Conservation (phyloP, 208 protist genomes). For the Wallacemonas sp. region DNA sequence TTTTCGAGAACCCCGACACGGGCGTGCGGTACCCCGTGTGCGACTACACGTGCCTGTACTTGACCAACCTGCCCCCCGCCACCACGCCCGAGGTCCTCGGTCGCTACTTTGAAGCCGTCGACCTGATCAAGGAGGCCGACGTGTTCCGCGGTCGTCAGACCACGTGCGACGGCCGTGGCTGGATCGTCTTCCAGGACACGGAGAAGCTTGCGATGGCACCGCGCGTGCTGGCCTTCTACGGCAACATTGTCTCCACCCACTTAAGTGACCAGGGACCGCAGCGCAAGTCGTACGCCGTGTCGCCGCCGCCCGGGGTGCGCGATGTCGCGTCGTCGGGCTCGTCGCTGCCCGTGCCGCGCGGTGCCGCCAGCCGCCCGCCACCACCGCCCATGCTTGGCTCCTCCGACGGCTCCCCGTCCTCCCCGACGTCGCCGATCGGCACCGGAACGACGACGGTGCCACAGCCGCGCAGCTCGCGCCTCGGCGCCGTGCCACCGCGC, state of each 20-base stretch:
- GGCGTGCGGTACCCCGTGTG: slow-evolving; percentile 33
- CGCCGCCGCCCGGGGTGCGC: slow-evolving; percentile 13
- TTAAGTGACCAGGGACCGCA: slow-evolving; percentile 59
- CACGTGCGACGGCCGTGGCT: slow-evolving; percentile 69
- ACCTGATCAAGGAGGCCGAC: slow-evolving; percentile 69
- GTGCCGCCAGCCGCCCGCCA: slow-evolving; percentile 2
- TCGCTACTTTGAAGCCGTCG: slow-evolving; percentile 74
- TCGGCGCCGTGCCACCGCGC: slow-evolving; percentile 7
- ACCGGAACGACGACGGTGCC: background rate
- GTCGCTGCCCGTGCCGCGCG: slow-evolving; percentile 24
- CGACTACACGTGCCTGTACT: slow-evolving; percentile 63
- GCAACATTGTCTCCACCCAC: slow-evolving; percentile 62
- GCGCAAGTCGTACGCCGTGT: slow-evolving; percentile 27
- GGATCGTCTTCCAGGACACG: slow-evolving; percentile 69
- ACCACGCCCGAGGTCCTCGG: slow-evolving; percentile 78
- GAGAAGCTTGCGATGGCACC: slow-evolving; percentile 56
- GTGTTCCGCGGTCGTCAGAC: slow-evolving; percentile 44
- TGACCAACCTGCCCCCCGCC: slow-evolving; percentile 62
- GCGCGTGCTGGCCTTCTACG: slow-evolving; percentile 67
- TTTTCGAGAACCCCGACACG: slow-evolving; percentile 43
- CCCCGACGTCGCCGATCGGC: slow-evolving; percentile 9
- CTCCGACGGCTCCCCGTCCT: slow-evolving; percentile 5
- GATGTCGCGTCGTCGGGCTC: background rate
- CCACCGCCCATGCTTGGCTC: slow-evolving; percentile 3
- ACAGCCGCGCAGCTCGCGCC: slow-evolving; percentile 9